Base-by-base conservation (phyloP, 2,329 filamentous ascomycete genomes). In the Clonostachys rhizophaga region DNA sequence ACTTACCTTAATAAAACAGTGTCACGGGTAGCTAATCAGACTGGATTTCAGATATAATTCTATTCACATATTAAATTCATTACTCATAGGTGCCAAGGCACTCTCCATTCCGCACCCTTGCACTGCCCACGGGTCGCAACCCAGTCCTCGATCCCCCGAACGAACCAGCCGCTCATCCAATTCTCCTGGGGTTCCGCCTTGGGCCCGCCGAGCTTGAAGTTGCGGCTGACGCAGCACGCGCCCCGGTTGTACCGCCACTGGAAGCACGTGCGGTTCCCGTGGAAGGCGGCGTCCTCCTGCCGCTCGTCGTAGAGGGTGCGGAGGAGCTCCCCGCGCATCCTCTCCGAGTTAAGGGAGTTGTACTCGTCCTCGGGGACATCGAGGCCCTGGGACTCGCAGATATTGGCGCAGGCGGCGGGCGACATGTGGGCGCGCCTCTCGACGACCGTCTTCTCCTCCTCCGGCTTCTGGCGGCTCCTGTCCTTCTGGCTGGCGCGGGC, bases 121-220 rank as follows among this genome's bases (percentile, higher is more conserved):
- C 72, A 76, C 42, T 73, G 67, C 8, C 71, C 72, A 55, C 62
- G 67, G 16, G 67, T 64, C 8, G 66, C 61, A 44, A 74, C 70
- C 72, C 72, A 76, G 49, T 72, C 65, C 39, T 69, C 62, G 56
- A 75, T 75, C 37, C 72, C 71, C 45, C 69, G 61, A 34, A 72
- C 53, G 48, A 74, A 67, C 72, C 72, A 75, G 2, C 72, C 72
- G 43, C 71, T 74, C 18, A 58, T 64, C 49, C 66, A 70, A 35
- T 56, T 63, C 8, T 56, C 58, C 18, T 60, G 58, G 34, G 59
- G 53, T n/a, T 58, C 56, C 10, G 50, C 55, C 33, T 56, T 63
- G 10, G 71, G 70, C 35, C 61, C 57, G 30, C 72, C 72, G 5
- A 74, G 58, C 54, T 69, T 70, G 57, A 75, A 73, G 52, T 65